Base-by-base conservation (phyloP, 805 yeast genomes). In the Ogataea siamensis region DNA sequence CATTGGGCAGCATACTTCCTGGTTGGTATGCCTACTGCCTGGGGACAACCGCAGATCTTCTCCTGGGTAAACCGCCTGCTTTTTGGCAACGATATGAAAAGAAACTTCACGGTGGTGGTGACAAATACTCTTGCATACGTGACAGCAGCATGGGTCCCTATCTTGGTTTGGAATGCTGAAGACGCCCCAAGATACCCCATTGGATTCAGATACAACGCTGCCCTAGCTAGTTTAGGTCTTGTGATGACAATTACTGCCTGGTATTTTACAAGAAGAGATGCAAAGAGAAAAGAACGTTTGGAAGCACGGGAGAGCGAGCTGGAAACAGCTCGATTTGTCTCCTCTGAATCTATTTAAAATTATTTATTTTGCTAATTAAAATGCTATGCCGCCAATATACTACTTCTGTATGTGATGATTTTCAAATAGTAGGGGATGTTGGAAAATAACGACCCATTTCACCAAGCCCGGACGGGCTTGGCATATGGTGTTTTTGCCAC, bases 1-100 rank as follows among this genome's bases (percentile, higher is more conserved):
- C 77, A 74, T 36, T 76, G 79, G 78, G 56, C 68, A 8, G 54
- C 68, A n/a, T 77, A 73, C 52, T 73, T 66, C 47, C 48, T 74
- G 21, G 51, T 69, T 4, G 75, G 76, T 1, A 55, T 68, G n/a
- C 76, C 80, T 4, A 57, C 70, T 0, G 49, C 70, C 3, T 67
- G 67, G 68, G 80, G 80, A 1, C 81, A 75, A 54, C 80, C 82
- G 1, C 65, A 70, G 48, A 71, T 76, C 9, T 75, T 67, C 41
- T 61, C 78, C 2, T 76, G 81, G 82, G 67, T 75, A 13, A 77
- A 76, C 50, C 60, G 75, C 22, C 51, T 68, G 19, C 50, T 76
- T 13, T 60, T 60, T 21, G 52, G 60, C 7, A 70, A 73, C 45
- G 75, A 70, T 47, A 63, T 64, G 68, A 67, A 67, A 51, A 56